Percentiles rank a stretch among this genome's conserved stretches.
These are phyloP conservation scores for Cajanus cajan DNA, from an alignment of 306 rosid species.

Conservation along the genomic window DNA sequence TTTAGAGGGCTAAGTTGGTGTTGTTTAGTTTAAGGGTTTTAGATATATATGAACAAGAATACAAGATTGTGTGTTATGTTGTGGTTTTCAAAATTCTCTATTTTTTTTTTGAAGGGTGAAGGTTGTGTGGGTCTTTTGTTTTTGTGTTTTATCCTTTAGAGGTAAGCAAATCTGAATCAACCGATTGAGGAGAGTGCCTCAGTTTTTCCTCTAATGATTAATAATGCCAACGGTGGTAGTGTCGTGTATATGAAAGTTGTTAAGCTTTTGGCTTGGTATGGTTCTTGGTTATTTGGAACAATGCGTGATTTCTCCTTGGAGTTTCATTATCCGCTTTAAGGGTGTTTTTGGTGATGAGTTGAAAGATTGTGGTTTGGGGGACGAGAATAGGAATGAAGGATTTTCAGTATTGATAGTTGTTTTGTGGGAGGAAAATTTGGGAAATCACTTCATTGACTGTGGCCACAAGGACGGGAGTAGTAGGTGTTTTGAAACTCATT, in stretches of 20 bases:
- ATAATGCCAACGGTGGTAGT: not conserved
- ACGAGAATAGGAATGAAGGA: not conserved
- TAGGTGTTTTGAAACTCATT: not conserved
- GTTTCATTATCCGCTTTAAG: conserved; percentile 2
- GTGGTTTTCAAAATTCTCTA: not conserved
- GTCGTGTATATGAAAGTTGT: not conserved
- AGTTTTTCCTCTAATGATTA: not conserved
- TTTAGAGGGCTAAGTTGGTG: conserved; percentile 2
- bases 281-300: conserved; percentile 20
- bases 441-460: not conserved
- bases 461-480: not conserved
- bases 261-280: not conserved
- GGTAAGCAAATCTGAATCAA: conserved; percentile 20
- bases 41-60: conserved; percentile 7
- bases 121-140: not conserved
- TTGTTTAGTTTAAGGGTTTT: conserved; percentile 19
- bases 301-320: conserved; percentile 4
- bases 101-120: not conserved
- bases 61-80: conserved; percentile 6
- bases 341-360: conserved; percentile 1
- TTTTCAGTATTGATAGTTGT: not conserved
- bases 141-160: conserved; percentile 2
- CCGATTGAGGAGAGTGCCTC: not conserved
- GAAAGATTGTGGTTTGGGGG: not conserved
- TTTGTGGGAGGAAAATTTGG: not conserved